These are phyloP conservation scores for Ogataea minuta DNA, from an alignment of 805 yeast species.

Conservation along the genomic window DNA sequence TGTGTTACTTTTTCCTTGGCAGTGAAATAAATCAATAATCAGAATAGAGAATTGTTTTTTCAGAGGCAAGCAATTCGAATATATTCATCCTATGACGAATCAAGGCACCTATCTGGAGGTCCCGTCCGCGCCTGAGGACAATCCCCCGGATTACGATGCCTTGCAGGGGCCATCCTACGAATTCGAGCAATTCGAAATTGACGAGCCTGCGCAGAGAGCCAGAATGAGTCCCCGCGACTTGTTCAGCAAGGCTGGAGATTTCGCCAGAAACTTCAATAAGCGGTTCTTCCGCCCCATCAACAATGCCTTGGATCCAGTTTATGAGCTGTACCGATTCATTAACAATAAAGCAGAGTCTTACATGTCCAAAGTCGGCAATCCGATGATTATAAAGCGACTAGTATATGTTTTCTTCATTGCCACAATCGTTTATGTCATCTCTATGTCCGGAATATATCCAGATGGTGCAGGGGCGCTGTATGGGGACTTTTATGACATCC, in stretches of 20 bases:
- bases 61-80: conserved; percentile 1
- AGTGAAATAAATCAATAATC: conserved; percentile 1
- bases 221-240: conserved; percentile 22
- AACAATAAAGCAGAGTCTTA: conserved; percentile 51
- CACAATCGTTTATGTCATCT: conserved; percentile 52
- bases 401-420: conserved; percentile 68
- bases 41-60: conserved; percentile 3
- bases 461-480: conserved; percentile 37
- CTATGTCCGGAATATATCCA: conserved; percentile 56
- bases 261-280: conserved; percentile 38
- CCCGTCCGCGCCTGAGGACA: conserved; percentile 9
- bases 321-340: conserved; percentile 44
- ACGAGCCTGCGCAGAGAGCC: conserved; percentile 30
- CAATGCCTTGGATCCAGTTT: conserved; percentile 49
- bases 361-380: conserved; percentile 75
- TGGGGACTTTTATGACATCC: conserved; percentile 65
- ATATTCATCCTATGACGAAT: conserved; percentile 7
- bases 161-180: conserved; percentile 8
- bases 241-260: conserved; percentile 39
- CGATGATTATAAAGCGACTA: conserved; percentile 75
- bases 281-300: conserved; percentile 43
- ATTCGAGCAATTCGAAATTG: conserved; percentile 45
- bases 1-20: conserved; percentile 5
- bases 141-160: conserved; percentile 29
- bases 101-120: conserved; percentile 12